Conservation (phyloP, 768 basidiomycete species). For the Mycena latifolia region DNA sequence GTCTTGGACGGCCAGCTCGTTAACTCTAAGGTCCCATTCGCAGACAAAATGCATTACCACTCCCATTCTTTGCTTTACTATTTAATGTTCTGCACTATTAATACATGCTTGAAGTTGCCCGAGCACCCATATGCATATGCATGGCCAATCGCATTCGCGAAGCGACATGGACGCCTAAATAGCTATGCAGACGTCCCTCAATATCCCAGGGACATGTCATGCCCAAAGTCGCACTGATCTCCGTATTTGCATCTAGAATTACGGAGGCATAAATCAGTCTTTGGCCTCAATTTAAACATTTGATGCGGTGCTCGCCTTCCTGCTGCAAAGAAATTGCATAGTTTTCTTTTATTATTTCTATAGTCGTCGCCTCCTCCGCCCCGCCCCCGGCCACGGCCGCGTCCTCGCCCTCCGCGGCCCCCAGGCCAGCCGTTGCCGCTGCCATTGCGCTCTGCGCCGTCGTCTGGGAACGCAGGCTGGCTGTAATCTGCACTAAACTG, state of each 20-base stretch:
- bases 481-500: constrained; percentile 63
- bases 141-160: constrained; percentile 17
- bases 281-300: constrained; percentile 51
- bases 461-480: constrained; percentile 59
- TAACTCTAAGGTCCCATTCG: neutral
- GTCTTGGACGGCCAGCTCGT: too few relatives aligned
- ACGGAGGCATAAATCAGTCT: constrained; percentile 58
- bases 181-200: constrained; percentile 20
- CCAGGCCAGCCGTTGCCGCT: constrained; percentile 56
- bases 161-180: neutral
- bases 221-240: constrained; percentile 89
- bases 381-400: constrained; percentile 71
- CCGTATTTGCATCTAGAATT: constrained; percentile 89
- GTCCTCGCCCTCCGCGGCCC: constrained; percentile 58
- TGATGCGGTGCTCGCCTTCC: constrained; percentile 88
- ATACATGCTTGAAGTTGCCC: constrained; percentile 13
- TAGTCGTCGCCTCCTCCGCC: constrained; percentile 67
- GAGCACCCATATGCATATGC: constrained; percentile 7
- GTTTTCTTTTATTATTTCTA: constrained; percentile 89
- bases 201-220: constrained; percentile 55
- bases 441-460: constrained; percentile 55
- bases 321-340: constrained; percentile 91
- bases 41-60: neutral
- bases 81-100: constrained; percentile 13
- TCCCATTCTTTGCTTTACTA: neutral